Percentiles rank a stretch among this genome's conserved stretches.
These are phyloP conservation scores for Flaveria bidentis DNA, from an alignment of 129 eudicot genomes.

Conservation along the genomic window DNA sequence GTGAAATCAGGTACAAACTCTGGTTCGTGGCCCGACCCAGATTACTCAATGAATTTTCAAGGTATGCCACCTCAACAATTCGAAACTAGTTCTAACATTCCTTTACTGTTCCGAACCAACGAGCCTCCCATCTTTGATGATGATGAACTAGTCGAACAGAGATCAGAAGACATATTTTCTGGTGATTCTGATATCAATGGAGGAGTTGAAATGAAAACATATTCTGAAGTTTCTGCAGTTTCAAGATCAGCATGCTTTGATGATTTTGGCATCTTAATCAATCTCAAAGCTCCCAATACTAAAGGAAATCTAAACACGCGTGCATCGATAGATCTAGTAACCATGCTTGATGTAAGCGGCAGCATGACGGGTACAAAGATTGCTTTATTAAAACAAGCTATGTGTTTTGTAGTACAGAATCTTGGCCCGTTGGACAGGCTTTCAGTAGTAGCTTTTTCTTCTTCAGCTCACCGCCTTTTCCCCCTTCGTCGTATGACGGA, in stretches of 20 bases:
- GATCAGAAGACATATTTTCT: constrained; percentile 29
- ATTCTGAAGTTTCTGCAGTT: constrained; percentile 72
- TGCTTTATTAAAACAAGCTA: constrained; percentile 76
- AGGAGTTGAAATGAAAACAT: constrained; percentile 50
- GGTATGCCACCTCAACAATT: constrained; percentile 39
- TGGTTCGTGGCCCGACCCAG: constrained; percentile 27
- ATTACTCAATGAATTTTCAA: not conserved
- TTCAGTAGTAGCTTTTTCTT: constrained; percentile 76
- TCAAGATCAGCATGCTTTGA: constrained; percentile 40
- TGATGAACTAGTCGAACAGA: constrained; percentile 48
- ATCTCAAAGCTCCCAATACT: constrained; percentile 67
- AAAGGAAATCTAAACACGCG: constrained; percentile 45
- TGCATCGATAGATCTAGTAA: constrained; percentile 74
- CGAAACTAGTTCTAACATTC: constrained; percentile 22
- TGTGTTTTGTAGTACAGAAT: constrained; percentile 84
- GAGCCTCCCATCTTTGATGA: constrained; percentile 74
- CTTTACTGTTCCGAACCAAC: constrained; percentile 42
- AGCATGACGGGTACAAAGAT: constrained; percentile 95
- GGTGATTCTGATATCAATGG: constrained; percentile 24
- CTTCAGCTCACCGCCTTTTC: constrained; percentile 70
- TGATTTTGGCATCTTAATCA: constrained; percentile 59
- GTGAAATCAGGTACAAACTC: constrained; percentile 43
- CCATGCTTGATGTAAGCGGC: constrained; percentile 87
- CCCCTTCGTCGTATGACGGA: constrained; percentile 79
- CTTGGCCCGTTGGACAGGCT: constrained; percentile 77